Conservation (phyloP, 2,329 filamentous ascomycete genomes). For the Boeremia exigua region DNA sequence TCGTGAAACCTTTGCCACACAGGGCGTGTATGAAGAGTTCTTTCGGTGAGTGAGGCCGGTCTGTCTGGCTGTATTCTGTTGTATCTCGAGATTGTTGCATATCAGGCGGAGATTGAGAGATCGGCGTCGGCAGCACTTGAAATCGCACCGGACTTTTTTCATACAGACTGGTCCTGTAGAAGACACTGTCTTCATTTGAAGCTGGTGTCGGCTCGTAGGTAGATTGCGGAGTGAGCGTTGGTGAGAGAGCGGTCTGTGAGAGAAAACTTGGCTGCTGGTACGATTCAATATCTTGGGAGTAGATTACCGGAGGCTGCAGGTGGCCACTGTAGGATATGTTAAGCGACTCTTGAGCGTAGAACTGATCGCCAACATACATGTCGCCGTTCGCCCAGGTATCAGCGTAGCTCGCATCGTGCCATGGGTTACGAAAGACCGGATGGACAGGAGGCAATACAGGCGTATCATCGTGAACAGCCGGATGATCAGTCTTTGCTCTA, state of each 20-base stretch:
- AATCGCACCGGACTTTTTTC: not conserved
- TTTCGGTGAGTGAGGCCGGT: not conserved
- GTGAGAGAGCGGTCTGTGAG: not conserved
- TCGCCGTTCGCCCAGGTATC: not conserved
- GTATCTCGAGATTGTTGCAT: not conserved
- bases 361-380: not conserved
- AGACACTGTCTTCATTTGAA: not conserved
- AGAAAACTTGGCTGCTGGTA: not conserved
- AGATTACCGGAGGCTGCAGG: not conserved
- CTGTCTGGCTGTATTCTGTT: not conserved
- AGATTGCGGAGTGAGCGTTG: not conserved
- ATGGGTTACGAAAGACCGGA: constrained; percentile 4
- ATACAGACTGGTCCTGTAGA: not conserved
- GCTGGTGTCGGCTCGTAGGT: not conserved
- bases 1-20: constrained; percentile 37
- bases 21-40: constrained; percentile 34
- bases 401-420: not conserved
- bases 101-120: not conserved
- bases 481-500: not conserved
- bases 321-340: not conserved
- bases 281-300: not conserved
- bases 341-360: not conserved
- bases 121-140: not conserved
- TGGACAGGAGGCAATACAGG: not conserved
- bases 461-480: not conserved